Percentiles rank a stretch among this genome's conserved stretches.
These are phyloP conservation scores for Aspergillus luchuensis DNA, from an alignment of 2,329 filamentous ascomycete genomes.

Conservation along the genomic window DNA sequence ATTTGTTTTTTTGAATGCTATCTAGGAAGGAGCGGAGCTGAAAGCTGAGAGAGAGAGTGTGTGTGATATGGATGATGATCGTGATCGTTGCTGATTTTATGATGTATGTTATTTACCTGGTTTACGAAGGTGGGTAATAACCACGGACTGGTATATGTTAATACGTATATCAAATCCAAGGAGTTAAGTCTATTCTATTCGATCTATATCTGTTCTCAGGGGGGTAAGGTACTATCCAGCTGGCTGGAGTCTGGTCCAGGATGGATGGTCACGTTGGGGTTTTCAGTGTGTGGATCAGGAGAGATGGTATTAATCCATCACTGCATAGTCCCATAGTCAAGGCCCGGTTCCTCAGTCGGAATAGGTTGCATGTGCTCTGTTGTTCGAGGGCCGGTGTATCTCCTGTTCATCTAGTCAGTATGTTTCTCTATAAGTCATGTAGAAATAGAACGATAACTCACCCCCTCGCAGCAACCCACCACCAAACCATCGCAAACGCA, in stretches of 20 bases:
- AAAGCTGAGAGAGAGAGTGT: no score
- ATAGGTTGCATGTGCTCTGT: slow-evolving; percentile 50
- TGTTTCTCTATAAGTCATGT: no score
- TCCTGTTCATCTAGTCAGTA: slow-evolving; percentile 37
- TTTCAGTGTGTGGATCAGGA: not conserved
- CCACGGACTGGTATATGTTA: no score
- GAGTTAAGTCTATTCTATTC: not conserved
- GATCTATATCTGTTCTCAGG: not conserved
- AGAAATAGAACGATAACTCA: slow-evolving; percentile 26
- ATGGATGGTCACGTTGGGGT: not conserved
- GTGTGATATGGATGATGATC: no score
- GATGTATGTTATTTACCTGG: no score
- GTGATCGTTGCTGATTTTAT: no score
- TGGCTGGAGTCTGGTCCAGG: no score
- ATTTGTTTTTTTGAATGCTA: no score
- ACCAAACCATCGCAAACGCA: slow-evolving; percentile 54
- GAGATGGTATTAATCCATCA: not conserved
- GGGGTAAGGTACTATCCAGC: no score
- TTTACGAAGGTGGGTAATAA: no score
- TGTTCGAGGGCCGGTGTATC: slow-evolving; percentile 62
- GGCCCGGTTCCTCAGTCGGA: slow-evolving; percentile 33
- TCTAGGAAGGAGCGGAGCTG: no score
- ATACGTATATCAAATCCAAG: no score
- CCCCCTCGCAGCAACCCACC: slow-evolving; percentile 47
- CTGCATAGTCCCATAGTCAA: slow-evolving; percentile 23